Conservation (phyloP, 1,139 yeast genomes). For the Hansenula sp. region DNA sequence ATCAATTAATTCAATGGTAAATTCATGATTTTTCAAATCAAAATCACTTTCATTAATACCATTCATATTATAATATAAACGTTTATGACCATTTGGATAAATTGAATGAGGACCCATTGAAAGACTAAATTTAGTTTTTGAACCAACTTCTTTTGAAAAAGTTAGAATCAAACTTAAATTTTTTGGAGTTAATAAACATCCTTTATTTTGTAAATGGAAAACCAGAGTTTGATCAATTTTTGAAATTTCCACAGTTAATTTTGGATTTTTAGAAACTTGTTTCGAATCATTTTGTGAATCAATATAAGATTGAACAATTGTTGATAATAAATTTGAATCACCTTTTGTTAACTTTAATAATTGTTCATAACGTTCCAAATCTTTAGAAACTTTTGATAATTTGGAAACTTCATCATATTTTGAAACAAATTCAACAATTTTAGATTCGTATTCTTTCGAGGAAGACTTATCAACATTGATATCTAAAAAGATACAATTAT, state of each 20-base stretch:
- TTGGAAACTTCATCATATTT: conserved; percentile 2
- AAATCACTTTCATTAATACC: conserved; percentile 1
- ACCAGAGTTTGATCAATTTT: neutral
- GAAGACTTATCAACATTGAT: neutral
- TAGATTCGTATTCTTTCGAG: neutral
- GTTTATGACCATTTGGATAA: conserved; percentile 5
- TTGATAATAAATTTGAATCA: conserved; percentile 1
- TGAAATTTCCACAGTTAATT: neutral
- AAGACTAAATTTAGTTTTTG: neutral
- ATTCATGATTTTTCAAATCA: neutral
- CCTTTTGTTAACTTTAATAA: neutral
- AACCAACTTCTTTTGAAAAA: neutral
- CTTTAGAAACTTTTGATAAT: neutral
- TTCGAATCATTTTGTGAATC: neutral
- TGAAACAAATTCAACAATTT: conserved; percentile 2
- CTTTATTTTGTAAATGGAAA: conserved; percentile 1
- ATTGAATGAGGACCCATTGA: conserved; percentile 5
- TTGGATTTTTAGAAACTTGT: neutral
- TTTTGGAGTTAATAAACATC: conserved; percentile 2
- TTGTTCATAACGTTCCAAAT: neutral
- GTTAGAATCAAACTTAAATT: conserved; percentile 1
- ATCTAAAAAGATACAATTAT: neutral
- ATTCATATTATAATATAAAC: conserved; percentile 1
- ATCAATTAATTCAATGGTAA: conserved; percentile 1
- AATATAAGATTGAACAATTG: neutral